Percentiles rank a stretch among this genome's conserved stretches.
phyloP scores from a whole-genome alignment of 2,329 filamentous ascomycete genomes.

The Trichoderma guizhouense region DNA sequence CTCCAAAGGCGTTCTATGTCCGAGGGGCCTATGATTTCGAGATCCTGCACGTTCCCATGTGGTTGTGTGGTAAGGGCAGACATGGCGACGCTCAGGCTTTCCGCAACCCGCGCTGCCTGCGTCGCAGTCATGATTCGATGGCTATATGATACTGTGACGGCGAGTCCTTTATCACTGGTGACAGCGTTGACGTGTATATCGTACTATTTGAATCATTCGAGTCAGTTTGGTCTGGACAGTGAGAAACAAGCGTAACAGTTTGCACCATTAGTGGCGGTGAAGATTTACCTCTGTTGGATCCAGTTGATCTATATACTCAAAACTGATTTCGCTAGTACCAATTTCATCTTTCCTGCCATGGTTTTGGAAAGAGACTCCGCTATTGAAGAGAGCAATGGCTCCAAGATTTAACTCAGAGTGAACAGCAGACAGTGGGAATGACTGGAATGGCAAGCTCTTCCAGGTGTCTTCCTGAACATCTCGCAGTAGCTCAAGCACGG shows the following conservation, averaged over 20 bases:
- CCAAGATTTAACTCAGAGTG: not conserved
- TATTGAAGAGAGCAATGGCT: constrained; percentile 1
- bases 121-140: too few species aligned
- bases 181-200: too few species aligned
- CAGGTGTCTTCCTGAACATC: constrained; percentile 44
- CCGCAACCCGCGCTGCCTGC: not conserved
- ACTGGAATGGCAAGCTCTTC: constrained; percentile 46
- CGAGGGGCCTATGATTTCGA: too few species aligned
- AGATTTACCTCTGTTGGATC: too few species aligned
- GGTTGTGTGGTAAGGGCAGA: not conserved
- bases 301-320: not conserved
- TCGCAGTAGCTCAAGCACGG: not conserved
- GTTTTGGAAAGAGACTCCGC: constrained; percentile 2
- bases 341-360: not conserved
- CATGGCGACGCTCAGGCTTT: constrained; percentile 18
- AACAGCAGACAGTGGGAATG: constrained; percentile 42
- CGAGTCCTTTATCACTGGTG: not conserved
- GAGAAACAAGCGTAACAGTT: too few species aligned
- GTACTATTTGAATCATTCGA: too few species aligned
- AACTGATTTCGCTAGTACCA: not conserved
- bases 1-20: not conserved
- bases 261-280: too few species aligned
- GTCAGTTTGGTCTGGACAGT: too few species aligned
- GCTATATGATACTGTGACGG: too few species aligned
- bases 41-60: too few species aligned